phyloP scores from a whole-genome alignment of 2,329 filamentous ascomycete genomes.

The Ustulina deusta region DNA sequence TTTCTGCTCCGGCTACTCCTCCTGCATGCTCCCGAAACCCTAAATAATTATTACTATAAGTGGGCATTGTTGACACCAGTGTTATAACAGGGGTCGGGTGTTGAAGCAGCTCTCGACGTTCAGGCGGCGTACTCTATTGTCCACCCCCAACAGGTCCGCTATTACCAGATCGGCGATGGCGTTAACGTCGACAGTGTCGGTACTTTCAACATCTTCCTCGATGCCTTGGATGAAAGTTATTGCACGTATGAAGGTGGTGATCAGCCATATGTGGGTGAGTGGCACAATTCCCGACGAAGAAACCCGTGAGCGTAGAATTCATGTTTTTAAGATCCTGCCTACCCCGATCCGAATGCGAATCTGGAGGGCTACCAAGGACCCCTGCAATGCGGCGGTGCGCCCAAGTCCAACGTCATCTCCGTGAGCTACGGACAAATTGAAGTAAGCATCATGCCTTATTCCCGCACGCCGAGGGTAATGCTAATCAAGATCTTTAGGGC shows the following conservation, averaged over 20 bases:
- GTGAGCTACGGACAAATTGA: conserved; percentile 67
- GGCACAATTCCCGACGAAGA: background rate
- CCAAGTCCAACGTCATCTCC: conserved; percentile 64
- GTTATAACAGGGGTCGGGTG: conserved; percentile 38
- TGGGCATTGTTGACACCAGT: too few species aligned
- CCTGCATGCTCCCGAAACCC: too few species aligned
- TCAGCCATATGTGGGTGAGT: conserved; percentile 42
- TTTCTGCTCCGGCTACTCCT: too few species aligned
- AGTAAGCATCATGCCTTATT: conserved; percentile 41
- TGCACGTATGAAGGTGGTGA: conserved; percentile 59
- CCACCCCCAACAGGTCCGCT: conserved; percentile 38
- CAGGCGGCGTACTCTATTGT: conserved; percentile 40
- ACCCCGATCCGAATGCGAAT: conserved; percentile 53
- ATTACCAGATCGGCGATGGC: conserved; percentile 41
- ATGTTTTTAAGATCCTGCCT: conserved; percentile 39
- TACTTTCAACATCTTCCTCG: conserved; percentile 48
- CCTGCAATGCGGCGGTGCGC: conserved; percentile 43
- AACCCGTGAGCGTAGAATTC: background rate
- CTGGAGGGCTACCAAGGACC: conserved; percentile 48
- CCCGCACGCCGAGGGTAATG: background rate
- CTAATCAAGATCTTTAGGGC: conserved; percentile 23
- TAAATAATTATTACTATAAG: too few species aligned
- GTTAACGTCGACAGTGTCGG: conserved; percentile 43
- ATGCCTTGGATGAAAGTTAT: conserved; percentile 60
- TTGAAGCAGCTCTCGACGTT: conserved; percentile 41